A percentile compares a stretch with the other conserved stretches of the same genome.
Conservation (phyloP, 176 grass and related monocot genomes). For the Luzula sylvatica region DNA sequence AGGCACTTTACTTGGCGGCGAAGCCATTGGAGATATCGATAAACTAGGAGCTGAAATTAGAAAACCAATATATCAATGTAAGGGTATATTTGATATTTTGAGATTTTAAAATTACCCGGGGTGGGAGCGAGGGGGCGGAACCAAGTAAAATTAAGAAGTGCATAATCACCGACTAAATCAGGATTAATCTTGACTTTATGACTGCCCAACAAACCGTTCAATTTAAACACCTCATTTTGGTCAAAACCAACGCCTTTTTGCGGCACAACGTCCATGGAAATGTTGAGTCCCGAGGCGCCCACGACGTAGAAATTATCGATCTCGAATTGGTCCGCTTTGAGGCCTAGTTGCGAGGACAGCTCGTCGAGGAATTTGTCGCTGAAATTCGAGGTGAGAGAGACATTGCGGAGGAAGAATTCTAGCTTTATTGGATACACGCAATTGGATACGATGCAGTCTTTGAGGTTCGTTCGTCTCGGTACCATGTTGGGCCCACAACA, state of each 20-base stretch:
- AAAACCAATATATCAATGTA: constrained; percentile 13
- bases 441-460: constrained; percentile 35
- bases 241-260: constrained; percentile 80
- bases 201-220: constrained; percentile 57
- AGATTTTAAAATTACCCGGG: constrained; percentile 47
- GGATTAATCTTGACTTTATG: constrained; percentile 69
- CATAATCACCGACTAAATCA: constrained; percentile 69
- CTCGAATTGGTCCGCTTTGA: constrained; percentile 60
- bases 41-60: constrained; percentile 57
- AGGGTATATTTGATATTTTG: background rate
- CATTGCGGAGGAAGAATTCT: constrained; percentile 88
- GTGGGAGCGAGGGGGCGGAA: constrained; percentile 50
- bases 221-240: constrained; percentile 39
- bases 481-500: constrained; percentile 91
- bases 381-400: constrained; percentile 80
- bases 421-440: constrained; percentile 90
- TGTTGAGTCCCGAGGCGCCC: constrained; percentile 91
- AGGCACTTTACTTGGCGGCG: constrained; percentile 40
- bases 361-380: constrained; percentile 76
- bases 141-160: constrained; percentile 94
- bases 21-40: constrained; percentile 38
- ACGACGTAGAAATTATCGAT: constrained; percentile 97
- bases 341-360: constrained; percentile 60
- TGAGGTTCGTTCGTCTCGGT: constrained; percentile 35
- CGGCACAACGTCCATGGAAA: constrained; percentile 93